phyloP scores from a whole-genome alignment of 495 filamentous ascomycete genomes.

The Aspergillus saccharolyticus region DNA sequence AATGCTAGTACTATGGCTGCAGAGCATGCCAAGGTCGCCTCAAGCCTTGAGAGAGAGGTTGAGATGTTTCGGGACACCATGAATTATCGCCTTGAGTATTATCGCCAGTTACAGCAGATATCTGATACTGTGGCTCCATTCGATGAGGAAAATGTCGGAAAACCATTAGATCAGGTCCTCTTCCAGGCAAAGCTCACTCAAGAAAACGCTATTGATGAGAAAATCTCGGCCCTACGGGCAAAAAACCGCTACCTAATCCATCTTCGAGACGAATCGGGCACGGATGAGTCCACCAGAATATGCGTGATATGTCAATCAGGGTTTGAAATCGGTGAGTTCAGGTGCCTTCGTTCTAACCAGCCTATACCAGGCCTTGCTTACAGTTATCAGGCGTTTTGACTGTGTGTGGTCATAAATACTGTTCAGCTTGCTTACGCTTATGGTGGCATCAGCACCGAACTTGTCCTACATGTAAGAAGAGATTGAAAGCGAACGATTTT shows the following conservation, averaged over 20 bases:
- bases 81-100: conserved; percentile 81
- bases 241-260: conserved; percentile 69
- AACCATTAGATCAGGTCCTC: conserved; percentile 35
- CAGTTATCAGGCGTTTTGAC: conserved; percentile 58
- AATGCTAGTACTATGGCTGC: conserved; percentile 54
- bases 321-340: conserved; percentile 62
- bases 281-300: conserved; percentile 51
- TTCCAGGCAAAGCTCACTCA: conserved; percentile 34
- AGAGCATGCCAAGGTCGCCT: conserved; percentile 59
- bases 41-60: conserved; percentile 63
- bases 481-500: conserved; percentile 57
- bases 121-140: conserved; percentile 80
- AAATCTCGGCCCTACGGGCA: conserved; percentile 55
- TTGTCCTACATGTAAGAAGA: conserved; percentile 74
- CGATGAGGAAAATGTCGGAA: conserved; percentile 50
- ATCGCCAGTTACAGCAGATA: conserved; percentile 79
- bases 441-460: conserved; percentile 66
- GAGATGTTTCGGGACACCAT: conserved; percentile 70
- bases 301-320: conserved; percentile 75
- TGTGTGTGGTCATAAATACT: conserved; percentile 85
- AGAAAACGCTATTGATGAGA: conserved; percentile 47
- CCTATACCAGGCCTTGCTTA: too few species aligned
- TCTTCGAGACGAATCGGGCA: conserved; percentile 51
- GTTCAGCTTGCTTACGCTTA: conserved; percentile 70
- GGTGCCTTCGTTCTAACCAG: neutral